Percentiles rank a stretch among this genome's conserved stretches.
These are phyloP conservation scores for Acaromyces ingoldii DNA, from an alignment of 1,284 basidiomycete species.

Conservation along the genomic window DNA sequence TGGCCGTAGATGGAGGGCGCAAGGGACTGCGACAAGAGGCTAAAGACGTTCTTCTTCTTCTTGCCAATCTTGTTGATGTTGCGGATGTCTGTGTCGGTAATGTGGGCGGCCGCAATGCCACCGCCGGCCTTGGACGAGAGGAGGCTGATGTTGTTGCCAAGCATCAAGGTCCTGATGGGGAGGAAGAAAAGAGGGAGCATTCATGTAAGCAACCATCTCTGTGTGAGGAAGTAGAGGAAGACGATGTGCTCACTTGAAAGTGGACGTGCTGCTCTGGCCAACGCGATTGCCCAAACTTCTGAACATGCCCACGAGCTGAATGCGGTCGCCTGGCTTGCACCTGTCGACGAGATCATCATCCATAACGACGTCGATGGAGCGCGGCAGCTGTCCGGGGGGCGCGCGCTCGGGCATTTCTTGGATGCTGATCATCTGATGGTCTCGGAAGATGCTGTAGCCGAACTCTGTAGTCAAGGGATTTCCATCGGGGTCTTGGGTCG, in stretches of 20 bases:
- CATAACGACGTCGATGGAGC: constrained; percentile 90
- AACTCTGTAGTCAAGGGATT: constrained; percentile 85
- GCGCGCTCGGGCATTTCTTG: constrained; percentile 99
- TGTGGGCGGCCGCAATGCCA: constrained; percentile 84
- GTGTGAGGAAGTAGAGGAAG: neutral
- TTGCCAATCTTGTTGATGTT: constrained; percentile 92
- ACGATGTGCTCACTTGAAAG: constrained; percentile 70
- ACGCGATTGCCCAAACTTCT: constrained; percentile 83
- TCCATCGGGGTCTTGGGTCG: constrained; percentile 85
- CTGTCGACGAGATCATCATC: constrained; percentile 95
- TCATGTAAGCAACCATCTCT: neutral
- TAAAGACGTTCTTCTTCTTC: constrained; percentile 72
- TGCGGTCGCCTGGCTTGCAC: constrained; percentile 95
- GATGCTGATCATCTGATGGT: constrained; percentile 95
- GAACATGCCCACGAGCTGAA: constrained; percentile 93
- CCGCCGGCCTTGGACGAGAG: constrained; percentile 93
- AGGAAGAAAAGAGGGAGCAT: constrained; percentile 47
- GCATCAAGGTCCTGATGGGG: constrained; percentile 68
- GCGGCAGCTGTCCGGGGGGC: constrained; percentile 90
- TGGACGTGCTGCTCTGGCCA: constrained; percentile 61
- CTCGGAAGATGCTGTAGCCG: constrained; percentile 84
- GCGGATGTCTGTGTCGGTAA: constrained; percentile 92
- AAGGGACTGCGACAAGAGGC: constrained; percentile 84
- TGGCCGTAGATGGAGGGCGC: constrained; percentile 97
- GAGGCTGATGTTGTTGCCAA: constrained; percentile 94